Evolutionary conservation across 2,329 filamentous ascomycete species (phyloP), one percentile per base, ranked within the genome.

Genomic region (Paecilomyces sp.): DNA sequence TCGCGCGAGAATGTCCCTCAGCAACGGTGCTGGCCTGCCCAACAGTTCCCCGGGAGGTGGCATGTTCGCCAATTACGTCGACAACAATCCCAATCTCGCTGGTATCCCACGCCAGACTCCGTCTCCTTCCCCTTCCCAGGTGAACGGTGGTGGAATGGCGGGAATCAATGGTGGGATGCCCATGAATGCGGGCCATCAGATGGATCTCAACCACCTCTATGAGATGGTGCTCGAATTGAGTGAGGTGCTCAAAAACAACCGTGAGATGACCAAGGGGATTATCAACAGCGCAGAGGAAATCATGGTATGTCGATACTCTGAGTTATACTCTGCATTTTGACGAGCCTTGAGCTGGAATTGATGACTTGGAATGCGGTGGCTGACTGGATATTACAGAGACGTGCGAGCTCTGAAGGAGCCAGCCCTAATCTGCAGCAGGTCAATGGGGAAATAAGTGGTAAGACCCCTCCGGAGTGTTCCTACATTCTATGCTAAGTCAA

Each of bases 191-290:
- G 79, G 79, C 11, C 79, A 81, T 58, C 77, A 81, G 67, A 80
- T 81, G 76, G 79, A 81, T 62, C 70, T 81, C 55, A 79, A 80
- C 62, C 76, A 80, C 58, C 70, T 81, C 2, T 81, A 79, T 60
- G 75, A 79, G 36, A 80, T 80, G 73, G 77, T 81, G 30, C 66
- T 79, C 57, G 79, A 81, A 61, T 66, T 81, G 62, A 80, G 79
- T 55, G 76, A 79, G 15, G 75, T 81, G 1, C 67, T 81, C 57
- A 77, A 77, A 63, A 77, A 77, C 59, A 81, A 81, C 60, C 75
- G 79, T 15, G 79, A 81, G 61, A 75, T 77, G 63, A 80, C 79
- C 55, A 77, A 76, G 57, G 77, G 72, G 50, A 80, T 81, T 60
- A 78, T 80, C n/a, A 68, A 72, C 22, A 77, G 77, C 60, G 79